phyloP scores from a whole-genome alignment of 2,329 filamentous ascomycete species.

The Cryphonectria japonica region DNA sequence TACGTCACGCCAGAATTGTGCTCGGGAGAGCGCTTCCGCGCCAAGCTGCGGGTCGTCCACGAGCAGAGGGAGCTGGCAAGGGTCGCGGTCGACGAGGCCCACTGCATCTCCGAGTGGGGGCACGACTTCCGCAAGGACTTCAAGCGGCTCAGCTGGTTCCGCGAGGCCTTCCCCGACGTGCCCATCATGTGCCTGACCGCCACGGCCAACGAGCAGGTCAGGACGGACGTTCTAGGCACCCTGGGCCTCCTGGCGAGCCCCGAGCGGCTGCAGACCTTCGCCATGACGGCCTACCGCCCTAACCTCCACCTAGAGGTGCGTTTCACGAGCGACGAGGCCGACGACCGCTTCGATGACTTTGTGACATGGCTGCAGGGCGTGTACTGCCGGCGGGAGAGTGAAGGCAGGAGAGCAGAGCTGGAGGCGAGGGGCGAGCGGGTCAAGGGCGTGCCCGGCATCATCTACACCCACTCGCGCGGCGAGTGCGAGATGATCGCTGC shows the following conservation, averaged over 20 bases:
- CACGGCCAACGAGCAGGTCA: constrained; percentile 80
- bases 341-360: constrained; percentile 74
- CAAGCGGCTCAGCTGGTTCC: constrained; percentile 85
- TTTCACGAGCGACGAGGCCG: constrained; percentile 76
- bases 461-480: constrained; percentile 75
- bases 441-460: constrained; percentile 74
- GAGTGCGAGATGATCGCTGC: constrained; percentile 75
- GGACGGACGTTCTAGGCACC: constrained; percentile 79
- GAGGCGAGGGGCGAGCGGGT: constrained; percentile 55
- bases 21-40: constrained; percentile 75
- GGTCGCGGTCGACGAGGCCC: constrained; percentile 90
- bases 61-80: constrained; percentile 83
- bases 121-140: constrained; percentile 96
- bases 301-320: constrained; percentile 92
- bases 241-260: constrained; percentile 66
- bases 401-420: constrained; percentile 63
- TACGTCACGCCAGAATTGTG: constrained; percentile 96
- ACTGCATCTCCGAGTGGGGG: constrained; percentile 98
- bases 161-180: constrained; percentile 77
- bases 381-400: constrained; percentile 67
- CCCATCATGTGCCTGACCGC: constrained; percentile 93
- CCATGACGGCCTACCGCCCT: constrained; percentile 79
- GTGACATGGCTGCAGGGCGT: constrained; percentile 76
- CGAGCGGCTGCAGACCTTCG: constrained; percentile 71
- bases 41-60: constrained; percentile 72